These are phyloP conservation scores for Lipomyces sp. DNA, from an alignment of 805 yeast species.

Conservation along the genomic window DNA sequence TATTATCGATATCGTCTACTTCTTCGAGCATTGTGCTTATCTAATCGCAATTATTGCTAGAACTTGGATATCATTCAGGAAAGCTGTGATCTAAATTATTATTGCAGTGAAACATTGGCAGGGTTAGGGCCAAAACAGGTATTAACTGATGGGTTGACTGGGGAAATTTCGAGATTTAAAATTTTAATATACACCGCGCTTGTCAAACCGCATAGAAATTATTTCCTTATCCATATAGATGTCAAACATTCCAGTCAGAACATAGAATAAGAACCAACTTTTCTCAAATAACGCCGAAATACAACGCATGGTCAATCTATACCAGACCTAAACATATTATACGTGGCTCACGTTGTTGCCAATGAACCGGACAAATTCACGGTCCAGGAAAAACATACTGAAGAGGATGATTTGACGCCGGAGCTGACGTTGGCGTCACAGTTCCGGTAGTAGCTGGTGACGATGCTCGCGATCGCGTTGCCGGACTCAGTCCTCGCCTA, in stretches of 20 bases:
- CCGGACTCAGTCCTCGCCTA: conserved; percentile 35
- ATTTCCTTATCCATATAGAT: neutral
- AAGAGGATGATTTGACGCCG: conserved; percentile 19
- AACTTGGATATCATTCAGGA: neutral
- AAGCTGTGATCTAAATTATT: neutral
- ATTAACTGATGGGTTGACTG: neutral
- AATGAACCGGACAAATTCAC: neutral
- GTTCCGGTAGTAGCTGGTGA: conserved; percentile 32
- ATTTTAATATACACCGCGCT: too few relatives aligned
- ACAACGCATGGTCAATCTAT: neutral
- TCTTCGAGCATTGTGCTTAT: conserved; percentile 44
- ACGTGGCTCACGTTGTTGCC: too few relatives aligned
- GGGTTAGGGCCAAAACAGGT: neutral
- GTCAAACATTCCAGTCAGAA: neutral
- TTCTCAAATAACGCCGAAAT: neutral
- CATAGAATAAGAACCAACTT: neutral
- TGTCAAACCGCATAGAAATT: neutral
- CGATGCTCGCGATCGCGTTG: conserved; percentile 30
- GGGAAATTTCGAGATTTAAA: neutral
- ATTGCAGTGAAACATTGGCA: neutral
- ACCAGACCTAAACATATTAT: neutral
- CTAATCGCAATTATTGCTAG: neutral
- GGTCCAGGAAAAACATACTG: neutral
- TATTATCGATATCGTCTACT: conserved; percentile 74
- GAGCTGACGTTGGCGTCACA: conserved; percentile 18